These are phyloP conservation scores for Kwoniella sp. DNA, from an alignment of 768 basidiomycete genomes.

Conservation along the genomic window DNA sequence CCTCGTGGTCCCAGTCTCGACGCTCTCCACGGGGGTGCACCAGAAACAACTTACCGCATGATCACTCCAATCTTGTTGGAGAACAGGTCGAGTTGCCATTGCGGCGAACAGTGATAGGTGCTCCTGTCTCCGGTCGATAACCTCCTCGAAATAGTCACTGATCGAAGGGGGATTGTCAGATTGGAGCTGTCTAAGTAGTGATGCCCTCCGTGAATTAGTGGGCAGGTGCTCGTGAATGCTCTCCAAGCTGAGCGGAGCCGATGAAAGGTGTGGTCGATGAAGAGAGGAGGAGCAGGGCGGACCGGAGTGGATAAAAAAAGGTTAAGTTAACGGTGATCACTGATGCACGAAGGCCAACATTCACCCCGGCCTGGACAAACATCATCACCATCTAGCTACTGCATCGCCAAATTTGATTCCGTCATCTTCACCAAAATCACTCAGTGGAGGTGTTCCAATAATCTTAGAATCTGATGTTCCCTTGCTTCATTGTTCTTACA, in stretches of 20 bases:
- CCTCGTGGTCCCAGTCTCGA: too few species aligned
- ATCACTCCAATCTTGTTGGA: constrained; percentile 41
- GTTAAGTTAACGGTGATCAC: neutral
- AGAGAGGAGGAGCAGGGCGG: too few species aligned
- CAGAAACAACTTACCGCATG: constrained; percentile 15
- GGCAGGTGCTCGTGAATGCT: too few species aligned
- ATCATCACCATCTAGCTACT: neutral
- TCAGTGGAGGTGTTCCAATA: constrained; percentile 15
- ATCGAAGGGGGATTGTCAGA: too few species aligned
- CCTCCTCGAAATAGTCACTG: too few species aligned
- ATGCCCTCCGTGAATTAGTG: too few species aligned
- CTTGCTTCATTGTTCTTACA: neutral
- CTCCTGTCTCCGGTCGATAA: neutral
- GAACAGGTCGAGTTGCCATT: constrained; percentile 14
- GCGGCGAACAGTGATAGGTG: neutral
- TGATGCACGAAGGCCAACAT: too few species aligned
- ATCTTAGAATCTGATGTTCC: neutral
- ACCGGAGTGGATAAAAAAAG: too few species aligned
- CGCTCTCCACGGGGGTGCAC: neutral
- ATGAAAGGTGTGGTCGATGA: too few species aligned
- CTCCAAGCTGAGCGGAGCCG: too few species aligned
- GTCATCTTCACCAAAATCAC: neutral
- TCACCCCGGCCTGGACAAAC: neutral
- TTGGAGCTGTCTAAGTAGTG: too few species aligned
- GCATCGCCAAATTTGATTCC: constrained; percentile 17